Evolutionary conservation across 78 protist genomes (phyloP).

Genomic region (Dictyostelium discoideum): dicty_2.7 NC_007089.4:38501-39000

Average conservation of each 20-base stretch:
- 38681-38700: background rate
- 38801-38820: background rate
- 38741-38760: background rate
- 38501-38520: background rate
- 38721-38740: background rate
- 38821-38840: background rate
- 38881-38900: background rate
- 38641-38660: background rate
- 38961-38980: background rate
- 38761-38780: no score
- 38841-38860: background rate
- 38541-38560: background rate
- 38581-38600: background rate
- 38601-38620: background rate
- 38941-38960: background rate
- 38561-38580: background rate
- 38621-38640: background rate
- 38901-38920: background rate
- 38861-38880: background rate
- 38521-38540: background rate
- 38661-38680: background rate
- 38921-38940: background rate
- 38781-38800: background rate
- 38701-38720: background rate
- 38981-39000: background rate